These are phyloP conservation scores for Psilocybe sp. DNA, from an alignment of 768 basidiomycete species.

Conservation along the genomic window DNA sequence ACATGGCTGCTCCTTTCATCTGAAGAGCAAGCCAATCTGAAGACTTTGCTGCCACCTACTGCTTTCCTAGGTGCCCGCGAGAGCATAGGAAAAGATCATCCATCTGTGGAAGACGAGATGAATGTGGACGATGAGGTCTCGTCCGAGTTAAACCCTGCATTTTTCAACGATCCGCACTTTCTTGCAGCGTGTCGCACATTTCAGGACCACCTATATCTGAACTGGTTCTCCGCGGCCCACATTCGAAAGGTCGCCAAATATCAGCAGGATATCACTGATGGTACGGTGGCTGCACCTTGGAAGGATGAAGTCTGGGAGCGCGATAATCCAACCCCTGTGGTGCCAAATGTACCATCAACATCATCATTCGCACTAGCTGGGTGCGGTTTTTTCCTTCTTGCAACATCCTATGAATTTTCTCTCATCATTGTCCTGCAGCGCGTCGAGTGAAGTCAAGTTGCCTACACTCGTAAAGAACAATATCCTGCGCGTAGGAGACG, in stretches of 20 bases:
- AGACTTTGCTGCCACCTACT: slow-evolving; percentile 43
- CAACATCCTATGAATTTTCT: neutral
- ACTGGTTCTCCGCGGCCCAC: slow-evolving; percentile 47
- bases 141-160: slow-evolving; percentile 27
- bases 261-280: slow-evolving; percentile 38
- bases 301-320: slow-evolving; percentile 62
- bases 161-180: slow-evolving; percentile 54
- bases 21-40: slow-evolving; percentile 34
- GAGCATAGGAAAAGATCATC: slow-evolving; percentile 34
- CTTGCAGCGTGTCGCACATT: slow-evolving; percentile 53
- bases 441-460: slow-evolving; percentile 41
- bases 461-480: slow-evolving; percentile 40
- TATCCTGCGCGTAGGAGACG: slow-evolving; percentile 48
- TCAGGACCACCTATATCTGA: slow-evolving; percentile 56
- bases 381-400: slow-evolving; percentile 19
- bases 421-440: slow-evolving; percentile 24
- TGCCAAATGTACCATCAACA: slow-evolving; percentile 4
- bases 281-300: slow-evolving; percentile 53
- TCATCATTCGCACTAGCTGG: slow-evolving; percentile 19
- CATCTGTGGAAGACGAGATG: slow-evolving; percentile 17
- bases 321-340: slow-evolving; percentile 29
- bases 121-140: too few species aligned
- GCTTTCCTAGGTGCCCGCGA: slow-evolving; percentile 34
- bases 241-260: slow-evolving; percentile 39
- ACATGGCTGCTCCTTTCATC: slow-evolving; percentile 46